Evolutionary conservation across 371 early-diverging fungal genomes (phyloP), one percentile per base, ranked within the genome.

Genomic region (Mortierella sp.): DNA sequence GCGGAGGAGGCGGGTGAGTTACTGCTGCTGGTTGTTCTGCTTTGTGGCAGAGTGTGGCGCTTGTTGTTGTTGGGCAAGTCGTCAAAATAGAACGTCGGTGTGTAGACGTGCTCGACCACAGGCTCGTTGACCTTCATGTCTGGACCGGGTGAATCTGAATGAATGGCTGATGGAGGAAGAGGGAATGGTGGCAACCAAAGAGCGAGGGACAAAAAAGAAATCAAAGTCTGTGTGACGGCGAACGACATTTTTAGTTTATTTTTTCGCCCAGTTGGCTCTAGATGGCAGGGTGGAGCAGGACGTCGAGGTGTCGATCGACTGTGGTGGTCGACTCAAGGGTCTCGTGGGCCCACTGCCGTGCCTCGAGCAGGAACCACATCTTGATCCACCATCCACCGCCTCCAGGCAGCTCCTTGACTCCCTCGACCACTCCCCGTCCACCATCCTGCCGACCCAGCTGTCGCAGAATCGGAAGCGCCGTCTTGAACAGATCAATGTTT

Each of bases 401-500:
- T 2, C 86, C 86, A 22, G 89, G 87, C 31, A 89, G 82, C 55
- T 90, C 90, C 68, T 85, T 87, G 67, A 90, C 85, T 31, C 92
- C 89, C 43, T 87, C 89, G 0, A 91, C 79, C 1, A 91, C 79
- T 0, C 86, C 88, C n/a, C 87, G 87, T 2, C 91, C 89, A 16
- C 88, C 89, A 63, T 92, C 91, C 79, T 89, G 89, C 40, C 74
- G 66, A 66, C 93, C 92, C 31, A 90, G 87, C n/a, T 91, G 88
- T 43, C 95, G 85, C 53, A 96, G 80, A 22, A 95, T 93, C 1
- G 97, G 96, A 47, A 96, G 72, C 0, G 96, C 93, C 16, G 88
- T 94, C 68, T 94, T 93, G 76, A 98, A 90, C 47, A 99, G 87
- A 84, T 99, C 98, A 43, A 97, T 86, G n/a, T 96, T 93, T 1